Evolutionary conservation across 805 yeast species (phyloP).

Genomic region (Lipomyces japonicus): DNA sequence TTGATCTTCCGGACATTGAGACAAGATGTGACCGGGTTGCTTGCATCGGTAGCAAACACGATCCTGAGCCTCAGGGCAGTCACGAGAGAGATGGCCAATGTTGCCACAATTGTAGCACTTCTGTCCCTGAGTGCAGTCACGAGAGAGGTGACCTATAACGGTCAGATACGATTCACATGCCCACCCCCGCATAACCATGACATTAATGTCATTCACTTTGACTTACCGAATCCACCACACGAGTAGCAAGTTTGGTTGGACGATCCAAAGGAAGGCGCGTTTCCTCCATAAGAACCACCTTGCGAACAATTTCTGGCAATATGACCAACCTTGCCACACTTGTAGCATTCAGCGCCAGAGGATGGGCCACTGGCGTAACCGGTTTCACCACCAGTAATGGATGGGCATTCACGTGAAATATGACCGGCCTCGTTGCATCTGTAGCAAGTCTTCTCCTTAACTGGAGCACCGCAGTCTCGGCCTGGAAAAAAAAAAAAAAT

Average conservation of each 20-base stretch:
- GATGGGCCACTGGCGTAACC: conserved; percentile 32
- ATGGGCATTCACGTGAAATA: conserved; percentile 75
- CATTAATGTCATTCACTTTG: too few species aligned
- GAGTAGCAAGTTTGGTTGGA: conserved; percentile 87
- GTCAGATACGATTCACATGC: too few species aligned
- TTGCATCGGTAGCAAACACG: conserved; percentile 74
- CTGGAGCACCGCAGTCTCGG: conserved; percentile 80
- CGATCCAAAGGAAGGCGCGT: too few species aligned
- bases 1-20: conserved; percentile 59
- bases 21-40: conserved; percentile 81
- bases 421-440: conserved; percentile 91
- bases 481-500: conserved; percentile 51
- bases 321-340: conserved; percentile 89
- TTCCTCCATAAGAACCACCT: conserved; percentile 72
- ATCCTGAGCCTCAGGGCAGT: conserved; percentile 59
- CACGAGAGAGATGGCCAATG: conserved; percentile 81
- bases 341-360: conserved; percentile 71
- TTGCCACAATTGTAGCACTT: conserved; percentile 93
- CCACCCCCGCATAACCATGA: too few species aligned
- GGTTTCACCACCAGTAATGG: conserved; percentile 56
- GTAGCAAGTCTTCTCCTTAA: conserved; percentile 84
- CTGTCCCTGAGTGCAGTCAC: conserved; percentile 66
- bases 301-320: conserved; percentile 76
- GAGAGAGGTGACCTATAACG: conserved; percentile 84
- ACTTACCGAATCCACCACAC: conserved; percentile 82